Base-by-base conservation (phyloP, 2,329 filamentous ascomycete species). In the Cercospora brassicicola region DNA sequence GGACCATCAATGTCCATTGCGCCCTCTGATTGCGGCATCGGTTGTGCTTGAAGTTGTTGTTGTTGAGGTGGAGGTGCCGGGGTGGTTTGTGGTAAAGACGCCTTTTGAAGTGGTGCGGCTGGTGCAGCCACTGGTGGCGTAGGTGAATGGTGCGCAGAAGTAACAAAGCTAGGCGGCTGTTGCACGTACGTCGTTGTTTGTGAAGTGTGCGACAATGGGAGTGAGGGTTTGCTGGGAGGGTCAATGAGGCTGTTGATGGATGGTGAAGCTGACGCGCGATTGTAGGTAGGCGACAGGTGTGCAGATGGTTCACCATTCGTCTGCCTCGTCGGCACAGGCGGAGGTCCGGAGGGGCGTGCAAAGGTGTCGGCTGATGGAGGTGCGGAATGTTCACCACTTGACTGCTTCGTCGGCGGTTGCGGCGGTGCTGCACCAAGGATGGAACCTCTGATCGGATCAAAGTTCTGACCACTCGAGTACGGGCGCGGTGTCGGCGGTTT, bases 161-260 rank as follows among this genome's bases (percentile, higher is more conserved):
- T 57, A 55, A 73, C 64, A 63, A 72, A 70, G 55, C 69, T 65
- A 28, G 71, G 63, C 45, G 66, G 66, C 51, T 66, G 69, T 26
- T 66, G 64, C 42, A 73, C 71, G 42, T 73, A 71, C 65, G 69
- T 69, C n/a, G 64, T 57, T 61, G 70, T 66, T 65, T 74, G 73
- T 31, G 73, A 60, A 31, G 72, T 71, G 59, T 73, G 67, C 75
- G 79, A 65, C 71, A 69, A 63, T 26, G 70, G 57, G 61, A 76
- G 78, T 76, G 33, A 78, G 73, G 69, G 68, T n/a, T 73, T 73
- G 62, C 74, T 79, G 79, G 76, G 86, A 36, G 90, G 91, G 73
- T 97, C 93, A 61, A 97, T 92, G 66, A 97, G 86, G 80, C 92
- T 96, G 5, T 93, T 90, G 73, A 97, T 97, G 2, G 94, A 94